phyloP scores from a whole-genome alignment of 139 green algal species.

The Coccomyxa sp. region DNA sequence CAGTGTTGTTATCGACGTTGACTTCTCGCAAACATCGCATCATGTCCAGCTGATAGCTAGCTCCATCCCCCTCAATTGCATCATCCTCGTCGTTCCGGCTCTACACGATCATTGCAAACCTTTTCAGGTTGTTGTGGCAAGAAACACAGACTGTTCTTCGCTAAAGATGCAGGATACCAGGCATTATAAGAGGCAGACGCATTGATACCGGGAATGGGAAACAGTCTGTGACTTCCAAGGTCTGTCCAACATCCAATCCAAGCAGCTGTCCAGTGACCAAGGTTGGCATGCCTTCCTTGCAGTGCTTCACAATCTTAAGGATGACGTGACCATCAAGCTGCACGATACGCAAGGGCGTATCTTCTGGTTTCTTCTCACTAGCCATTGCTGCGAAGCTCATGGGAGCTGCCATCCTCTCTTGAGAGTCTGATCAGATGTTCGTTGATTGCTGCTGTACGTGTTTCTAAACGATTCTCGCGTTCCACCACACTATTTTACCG shows the following conservation, averaged over 20 bases:
- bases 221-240: conserved; percentile 95
- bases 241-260: conserved; percentile 91
- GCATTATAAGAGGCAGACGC: too few species aligned
- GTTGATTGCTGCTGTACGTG: background rate
- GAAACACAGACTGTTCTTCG: too few species aligned
- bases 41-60: conserved; percentile 97
- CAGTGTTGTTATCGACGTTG: conserved; percentile 99
- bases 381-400: conserved; percentile 37
- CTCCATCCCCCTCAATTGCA: conserved; percentile 44
- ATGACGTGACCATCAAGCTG: conserved; percentile 77
- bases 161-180: too few species aligned
- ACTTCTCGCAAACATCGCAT: conserved; percentile 96
- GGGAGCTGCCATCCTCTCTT: background rate
- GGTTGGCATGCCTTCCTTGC: conserved; percentile 64
- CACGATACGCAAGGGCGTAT: conserved; percentile 52
- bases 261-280: conserved; percentile 95
- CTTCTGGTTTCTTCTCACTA: conserved; percentile 32
- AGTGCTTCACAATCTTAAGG: conserved; percentile 97
- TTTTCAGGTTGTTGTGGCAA: background rate
- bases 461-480: too few species aligned
- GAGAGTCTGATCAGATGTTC: too few species aligned
- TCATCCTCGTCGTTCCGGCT: conserved; percentile 53
- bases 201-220: conserved; percentile 90
- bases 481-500: too few species aligned
- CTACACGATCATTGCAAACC: conserved; percentile 1